phyloP scores from a whole-genome alignment of 2,329 filamentous ascomycete genomes.

The Akanthomyces dipterigenus region DNA sequence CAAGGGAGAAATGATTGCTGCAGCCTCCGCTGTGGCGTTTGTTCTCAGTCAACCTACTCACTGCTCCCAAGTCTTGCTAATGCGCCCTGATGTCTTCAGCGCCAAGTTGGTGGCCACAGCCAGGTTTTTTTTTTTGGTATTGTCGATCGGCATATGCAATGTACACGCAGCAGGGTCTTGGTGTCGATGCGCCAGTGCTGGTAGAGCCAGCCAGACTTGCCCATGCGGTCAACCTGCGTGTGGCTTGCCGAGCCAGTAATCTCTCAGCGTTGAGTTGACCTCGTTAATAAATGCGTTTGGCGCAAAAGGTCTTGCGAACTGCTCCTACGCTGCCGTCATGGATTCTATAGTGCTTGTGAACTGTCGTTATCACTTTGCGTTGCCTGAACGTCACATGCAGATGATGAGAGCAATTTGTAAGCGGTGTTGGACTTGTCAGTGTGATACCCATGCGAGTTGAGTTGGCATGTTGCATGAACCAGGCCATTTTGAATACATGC shows the following conservation, averaged over 20 bases:
- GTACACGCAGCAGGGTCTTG: neutral
- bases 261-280: neutral
- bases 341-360: too few species aligned
- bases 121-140: neutral
- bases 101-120: neutral
- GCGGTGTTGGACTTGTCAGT: neutral
- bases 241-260: neutral
- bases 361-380: neutral
- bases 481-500: neutral
- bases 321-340: too few species aligned
- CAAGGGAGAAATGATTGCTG: neutral
- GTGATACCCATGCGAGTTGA: neutral
- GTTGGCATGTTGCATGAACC: neutral
- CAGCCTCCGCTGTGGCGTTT: slow-evolving; percentile 4
- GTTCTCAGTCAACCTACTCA: too few species aligned
- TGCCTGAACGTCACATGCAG: neutral
- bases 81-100: neutral
- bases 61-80: neutral
- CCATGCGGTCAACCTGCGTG: neutral
- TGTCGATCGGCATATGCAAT: slow-evolving; percentile 3
- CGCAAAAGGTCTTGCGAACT: neutral
- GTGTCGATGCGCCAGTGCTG: neutral
- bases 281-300: neutral
- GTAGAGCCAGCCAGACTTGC: neutral
- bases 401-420: too few species aligned